Evolutionary conservation across 2,329 filamentous ascomycete genomes (phyloP).

Genomic region (Fusarium drepaniforme): DNA sequence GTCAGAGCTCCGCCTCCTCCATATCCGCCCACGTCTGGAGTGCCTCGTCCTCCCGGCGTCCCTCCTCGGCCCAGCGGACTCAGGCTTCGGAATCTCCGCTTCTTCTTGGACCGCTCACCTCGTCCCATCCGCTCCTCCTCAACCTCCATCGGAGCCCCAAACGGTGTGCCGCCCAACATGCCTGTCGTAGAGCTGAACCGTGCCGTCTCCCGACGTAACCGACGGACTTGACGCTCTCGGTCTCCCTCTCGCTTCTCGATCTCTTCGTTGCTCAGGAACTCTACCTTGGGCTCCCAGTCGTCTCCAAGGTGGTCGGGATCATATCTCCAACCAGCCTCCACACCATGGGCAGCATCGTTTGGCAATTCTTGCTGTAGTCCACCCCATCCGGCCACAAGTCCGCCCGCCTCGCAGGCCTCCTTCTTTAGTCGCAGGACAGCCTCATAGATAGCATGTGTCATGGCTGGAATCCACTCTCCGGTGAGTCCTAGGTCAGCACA

Average conservation of each 20-base stretch:
- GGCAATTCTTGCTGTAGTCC: constrained; percentile 75
- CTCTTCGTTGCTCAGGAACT: constrained; percentile 89
- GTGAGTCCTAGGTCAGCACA: constrained; percentile 91
- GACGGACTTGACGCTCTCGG: constrained; percentile 88
- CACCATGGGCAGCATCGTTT: constrained; percentile 87
- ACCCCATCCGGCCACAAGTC: constrained; percentile 80
- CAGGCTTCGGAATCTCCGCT: constrained; percentile 89
- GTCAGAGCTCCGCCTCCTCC: constrained; percentile 78
- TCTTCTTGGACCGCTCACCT: constrained; percentile 95
- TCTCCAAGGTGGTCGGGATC: constrained; percentile 90
- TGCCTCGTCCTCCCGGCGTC: constrained; percentile 79
- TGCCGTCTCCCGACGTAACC: constrained; percentile 90
- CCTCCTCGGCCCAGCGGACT: constrained; percentile 77
- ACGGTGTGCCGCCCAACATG: constrained; percentile 81
- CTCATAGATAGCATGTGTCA: constrained; percentile 98
- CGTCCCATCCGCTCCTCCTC: constrained; percentile 89
- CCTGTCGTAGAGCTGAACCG: constrained; percentile 89
- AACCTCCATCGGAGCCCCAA: constrained; percentile 65
- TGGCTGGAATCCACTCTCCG: constrained; percentile 93
- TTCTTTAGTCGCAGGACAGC: constrained; percentile 94
- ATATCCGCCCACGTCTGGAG: constrained; percentile 82
- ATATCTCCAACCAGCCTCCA: constrained; percentile 92
- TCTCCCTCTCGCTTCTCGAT: constrained; percentile 98
- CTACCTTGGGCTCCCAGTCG: constrained; percentile 87
- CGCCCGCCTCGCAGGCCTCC: constrained; percentile 93